Percentiles rank a stretch among this genome's conserved stretches.
These are phyloP conservation scores for Citeromyces hawaiiensis DNA, from an alignment of 1,139 yeast species.

Conservation along the genomic window DNA sequence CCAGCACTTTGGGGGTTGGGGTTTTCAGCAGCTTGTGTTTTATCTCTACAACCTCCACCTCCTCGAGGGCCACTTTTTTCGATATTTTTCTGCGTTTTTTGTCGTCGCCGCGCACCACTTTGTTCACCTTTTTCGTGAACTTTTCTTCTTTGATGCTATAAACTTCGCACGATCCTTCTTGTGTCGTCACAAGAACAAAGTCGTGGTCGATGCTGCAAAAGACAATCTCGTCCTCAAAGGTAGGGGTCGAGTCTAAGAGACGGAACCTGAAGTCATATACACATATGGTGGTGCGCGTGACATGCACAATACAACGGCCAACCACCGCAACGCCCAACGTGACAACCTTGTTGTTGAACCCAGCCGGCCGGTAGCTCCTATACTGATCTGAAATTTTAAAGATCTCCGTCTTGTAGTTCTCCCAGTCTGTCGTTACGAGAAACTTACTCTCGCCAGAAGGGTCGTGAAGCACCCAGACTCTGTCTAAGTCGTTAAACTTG, in stretches of 20 bases:
- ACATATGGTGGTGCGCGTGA: constrained; percentile 53
- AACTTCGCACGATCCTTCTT: constrained; percentile 43
- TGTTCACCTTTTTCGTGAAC: constrained; percentile 1
- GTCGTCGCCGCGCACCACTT: constrained; percentile 1
- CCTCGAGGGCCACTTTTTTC: constrained; percentile 3
- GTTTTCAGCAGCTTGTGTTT: constrained; percentile 18
- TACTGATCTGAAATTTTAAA: constrained; percentile 61
- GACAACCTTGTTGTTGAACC: constrained; percentile 47
- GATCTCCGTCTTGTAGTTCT: constrained; percentile 53
- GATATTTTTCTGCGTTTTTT: constrained; percentile 6
- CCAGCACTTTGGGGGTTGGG: constrained; percentile 35
- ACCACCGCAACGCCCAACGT: constrained; percentile 45
- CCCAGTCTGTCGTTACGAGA: constrained; percentile 62
- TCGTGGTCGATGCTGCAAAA: constrained; percentile 36
- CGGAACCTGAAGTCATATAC: constrained; percentile 56
- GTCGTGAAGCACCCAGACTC: constrained; percentile 56
- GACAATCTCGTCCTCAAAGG: constrained; percentile 33
- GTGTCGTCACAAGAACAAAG: constrained; percentile 34
- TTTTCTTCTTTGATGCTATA: constrained; percentile 18
- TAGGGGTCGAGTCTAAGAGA: constrained; percentile 16
- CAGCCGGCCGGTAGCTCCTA: constrained; percentile 47
- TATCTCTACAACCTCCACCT: neutral
- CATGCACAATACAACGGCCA: constrained; percentile 45
- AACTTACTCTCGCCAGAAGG: constrained; percentile 29
- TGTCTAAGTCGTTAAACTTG: constrained; percentile 61